Percentiles rank a stretch among this genome's conserved stretches.
phyloP scores from a whole-genome alignment of 1,284 basidiomycete genomes.

The Coniferiporia weirii region DNA sequence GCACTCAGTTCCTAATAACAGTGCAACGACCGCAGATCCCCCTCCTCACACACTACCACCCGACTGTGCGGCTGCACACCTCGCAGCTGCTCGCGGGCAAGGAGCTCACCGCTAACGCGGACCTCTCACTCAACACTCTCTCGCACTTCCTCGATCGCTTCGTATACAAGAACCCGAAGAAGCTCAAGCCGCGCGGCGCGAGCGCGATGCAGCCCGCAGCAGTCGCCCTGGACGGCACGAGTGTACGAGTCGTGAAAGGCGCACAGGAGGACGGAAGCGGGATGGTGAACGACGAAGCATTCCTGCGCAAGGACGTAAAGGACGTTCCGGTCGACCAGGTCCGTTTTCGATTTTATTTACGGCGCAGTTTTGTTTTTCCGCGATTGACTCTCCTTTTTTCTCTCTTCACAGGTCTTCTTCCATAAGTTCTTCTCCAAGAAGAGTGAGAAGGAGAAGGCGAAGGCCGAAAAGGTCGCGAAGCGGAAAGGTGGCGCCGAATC shows the following conservation, averaged over 20 bases:
- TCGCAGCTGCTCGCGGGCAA: conserved; percentile 70
- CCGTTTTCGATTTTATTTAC: conserved; percentile 17
- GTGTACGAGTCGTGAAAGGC: conserved; percentile 72
- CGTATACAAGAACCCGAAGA: conserved; percentile 96
- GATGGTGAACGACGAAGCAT: conserved; percentile 74
- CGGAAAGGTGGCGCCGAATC: conserved; percentile 35
- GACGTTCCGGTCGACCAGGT: conserved; percentile 89
- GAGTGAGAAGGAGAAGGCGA: conserved; percentile 45
- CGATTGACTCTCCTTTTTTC: no score
- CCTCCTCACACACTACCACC: conserved; percentile 86
- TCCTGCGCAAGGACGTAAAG: conserved; percentile 69
- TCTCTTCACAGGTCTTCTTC: conserved; percentile 53
- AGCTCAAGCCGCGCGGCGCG: conserved; percentile 66
- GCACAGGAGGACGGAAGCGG: conserved; percentile 42
- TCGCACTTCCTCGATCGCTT: conserved; percentile 87
- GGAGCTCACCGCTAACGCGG: conserved; percentile 76
- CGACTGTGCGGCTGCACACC: conserved; percentile 84
- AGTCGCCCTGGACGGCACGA: conserved; percentile 50
- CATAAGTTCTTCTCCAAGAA: conserved; percentile 64
- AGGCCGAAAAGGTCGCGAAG: conserved; percentile 41
- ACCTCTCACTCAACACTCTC: conserved; percentile 90
- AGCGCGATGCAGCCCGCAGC: conserved; percentile 96
- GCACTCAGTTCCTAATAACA: not conserved
- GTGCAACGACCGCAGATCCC: conserved; percentile 48
- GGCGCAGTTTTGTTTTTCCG: not conserved